These are phyloP conservation scores for Chalciporus pseudorubinellus DNA, from an alignment of 768 basidiomycete genomes.

Conservation along the genomic window DNA sequence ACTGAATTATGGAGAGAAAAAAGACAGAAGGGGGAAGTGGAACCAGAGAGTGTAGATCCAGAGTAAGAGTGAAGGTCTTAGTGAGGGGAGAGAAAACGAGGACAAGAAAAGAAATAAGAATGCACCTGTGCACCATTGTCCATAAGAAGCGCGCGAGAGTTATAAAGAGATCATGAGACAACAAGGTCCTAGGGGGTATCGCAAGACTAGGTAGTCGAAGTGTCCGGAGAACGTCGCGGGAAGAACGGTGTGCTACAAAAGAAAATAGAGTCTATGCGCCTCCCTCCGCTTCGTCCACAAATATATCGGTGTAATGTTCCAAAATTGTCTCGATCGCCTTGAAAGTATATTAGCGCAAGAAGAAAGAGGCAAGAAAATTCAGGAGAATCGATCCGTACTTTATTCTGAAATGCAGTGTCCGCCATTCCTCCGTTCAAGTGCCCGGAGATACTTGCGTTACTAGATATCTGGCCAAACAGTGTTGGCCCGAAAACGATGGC, in stretches of 20 bases:
- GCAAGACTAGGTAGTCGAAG: slow-evolving; percentile 18
- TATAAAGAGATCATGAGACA: slow-evolving; percentile 14
- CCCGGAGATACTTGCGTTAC: slow-evolving; percentile 41
- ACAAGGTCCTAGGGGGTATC: slow-evolving; percentile 26
- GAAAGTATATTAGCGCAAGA: slow-evolving; percentile 9
- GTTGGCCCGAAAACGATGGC: slow-evolving; percentile 99
- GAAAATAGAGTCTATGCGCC: slow-evolving; percentile 17
- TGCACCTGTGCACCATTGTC: slow-evolving; percentile 2
- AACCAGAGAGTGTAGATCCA: not conserved
- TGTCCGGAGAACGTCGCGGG: not conserved
- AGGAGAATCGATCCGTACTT: slow-evolving; percentile 38
- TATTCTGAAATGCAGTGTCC: slow-evolving; percentile 71
- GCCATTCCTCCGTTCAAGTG: slow-evolving; percentile 57
- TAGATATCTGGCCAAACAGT: slow-evolving; percentile 72
- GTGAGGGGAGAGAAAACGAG: not conserved
- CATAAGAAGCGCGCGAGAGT: not conserved
- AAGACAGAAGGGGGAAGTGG: not conserved
- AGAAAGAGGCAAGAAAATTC: not conserved
- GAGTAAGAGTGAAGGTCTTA: no score
- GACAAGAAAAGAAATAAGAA: not conserved
- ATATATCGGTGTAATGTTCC: slow-evolving; percentile 93
- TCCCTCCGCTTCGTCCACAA: slow-evolving; percentile 81
- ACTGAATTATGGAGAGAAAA: not conserved
- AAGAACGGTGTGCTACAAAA: not conserved
- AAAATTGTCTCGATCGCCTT: slow-evolving; percentile 95